These are phyloP conservation scores for Aspergillus terreus DNA, from an alignment of 2,329 filamentous ascomycete species.

Conservation along the genomic window DNA sequence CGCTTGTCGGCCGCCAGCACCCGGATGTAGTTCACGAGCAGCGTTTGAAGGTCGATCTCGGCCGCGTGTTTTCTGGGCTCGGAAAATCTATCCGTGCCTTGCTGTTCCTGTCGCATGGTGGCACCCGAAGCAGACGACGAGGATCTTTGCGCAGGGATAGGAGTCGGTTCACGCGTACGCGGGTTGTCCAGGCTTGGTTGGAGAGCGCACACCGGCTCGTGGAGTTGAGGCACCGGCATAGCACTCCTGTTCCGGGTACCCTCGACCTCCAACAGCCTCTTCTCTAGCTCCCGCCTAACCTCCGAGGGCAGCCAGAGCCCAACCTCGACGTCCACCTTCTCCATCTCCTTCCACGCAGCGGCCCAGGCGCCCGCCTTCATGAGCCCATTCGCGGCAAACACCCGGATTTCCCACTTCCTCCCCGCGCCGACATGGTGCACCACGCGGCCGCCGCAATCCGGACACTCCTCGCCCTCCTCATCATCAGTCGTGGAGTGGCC, in stretches of 20 bases:
- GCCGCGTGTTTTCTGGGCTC: slow-evolving; percentile 3
- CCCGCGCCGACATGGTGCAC: slow-evolving; percentile 43
- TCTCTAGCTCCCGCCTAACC: slow-evolving; percentile 49
- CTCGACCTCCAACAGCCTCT: slow-evolving; percentile 40
- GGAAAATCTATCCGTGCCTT: not conserved
- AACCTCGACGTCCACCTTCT: slow-evolving; percentile 93
- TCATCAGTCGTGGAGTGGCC: slow-evolving; percentile 29
- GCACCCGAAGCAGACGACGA: too few species aligned
- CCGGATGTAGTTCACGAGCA: slow-evolving; percentile 53
- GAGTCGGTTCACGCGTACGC: not conserved
- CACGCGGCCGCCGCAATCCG: slow-evolving; percentile 50
- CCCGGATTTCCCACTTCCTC: slow-evolving; percentile 65
- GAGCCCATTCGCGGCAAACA: slow-evolving; percentile 91
- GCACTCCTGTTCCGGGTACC: slow-evolving; percentile 12
- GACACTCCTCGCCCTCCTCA: slow-evolving; percentile 43
- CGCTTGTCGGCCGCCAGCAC: slow-evolving; percentile 51
- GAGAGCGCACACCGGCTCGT: too few species aligned
- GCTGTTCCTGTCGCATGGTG: too few species aligned
- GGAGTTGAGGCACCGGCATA: not conserved
- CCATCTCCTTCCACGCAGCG: slow-evolving; percentile 96
- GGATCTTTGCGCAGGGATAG: slow-evolving; percentile 1
- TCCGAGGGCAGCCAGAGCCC: slow-evolving; percentile 62
- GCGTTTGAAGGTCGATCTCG: slow-evolving; percentile 50
- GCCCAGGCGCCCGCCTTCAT: slow-evolving; percentile 91
- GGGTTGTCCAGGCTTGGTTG: too few species aligned